A percentile compares a stretch with the other conserved stretches of the same genome.
These are phyloP conservation scores for Paxillus rubicundulus DNA, from an alignment of 768 basidiomycete genomes.

Conservation along the genomic window DNA sequence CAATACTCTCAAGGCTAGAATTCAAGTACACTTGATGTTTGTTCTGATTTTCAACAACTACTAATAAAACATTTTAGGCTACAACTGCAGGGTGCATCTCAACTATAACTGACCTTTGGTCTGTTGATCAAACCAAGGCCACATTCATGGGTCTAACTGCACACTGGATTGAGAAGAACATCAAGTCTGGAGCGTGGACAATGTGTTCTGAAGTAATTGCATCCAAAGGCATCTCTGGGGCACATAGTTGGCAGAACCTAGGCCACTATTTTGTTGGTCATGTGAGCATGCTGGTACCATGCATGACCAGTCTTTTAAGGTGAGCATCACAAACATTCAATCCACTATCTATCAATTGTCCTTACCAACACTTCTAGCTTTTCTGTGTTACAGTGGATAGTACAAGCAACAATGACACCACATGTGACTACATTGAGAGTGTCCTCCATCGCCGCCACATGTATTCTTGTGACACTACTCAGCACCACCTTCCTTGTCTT, in stretches of 20 bases:
- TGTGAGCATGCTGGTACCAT: slow-evolving; percentile 27
- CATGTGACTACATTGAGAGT: slow-evolving; percentile 14
- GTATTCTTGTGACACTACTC: slow-evolving; percentile 9
- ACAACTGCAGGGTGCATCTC: slow-evolving; percentile 10
- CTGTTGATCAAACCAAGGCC: slow-evolving; percentile 17
- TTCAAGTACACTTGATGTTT: background rate
- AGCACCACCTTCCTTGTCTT: slow-evolving; percentile 26
- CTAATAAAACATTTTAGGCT: slow-evolving; percentile 1
- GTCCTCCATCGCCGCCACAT: slow-evolving; percentile 9
- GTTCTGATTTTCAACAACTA: too few relatives aligned
- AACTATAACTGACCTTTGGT: slow-evolving; percentile 15
- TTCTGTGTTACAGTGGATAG: slow-evolving; percentile 23
- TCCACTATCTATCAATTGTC: too few relatives aligned
- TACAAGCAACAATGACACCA: slow-evolving; percentile 22
- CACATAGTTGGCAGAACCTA: slow-evolving; percentile 28
- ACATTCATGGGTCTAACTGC: slow-evolving; percentile 19
- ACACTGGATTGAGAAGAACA: slow-evolving; percentile 10
- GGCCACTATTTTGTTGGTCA: slow-evolving; percentile 22
- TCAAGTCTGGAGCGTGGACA: slow-evolving; percentile 17
- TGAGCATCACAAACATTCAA: background rate
- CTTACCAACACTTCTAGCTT: slow-evolving; percentile 11
- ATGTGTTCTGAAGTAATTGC: slow-evolving; percentile 22
- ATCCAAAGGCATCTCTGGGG: slow-evolving; percentile 19
- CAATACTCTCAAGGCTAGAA: background rate
- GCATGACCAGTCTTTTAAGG: background rate